Percentiles rank a stretch among this genome's conserved stretches.
Evolutionary conservation across 1,284 basidiomycete genomes (phyloP).

Genomic region (Apiotrichum veenhuisii): DNA sequence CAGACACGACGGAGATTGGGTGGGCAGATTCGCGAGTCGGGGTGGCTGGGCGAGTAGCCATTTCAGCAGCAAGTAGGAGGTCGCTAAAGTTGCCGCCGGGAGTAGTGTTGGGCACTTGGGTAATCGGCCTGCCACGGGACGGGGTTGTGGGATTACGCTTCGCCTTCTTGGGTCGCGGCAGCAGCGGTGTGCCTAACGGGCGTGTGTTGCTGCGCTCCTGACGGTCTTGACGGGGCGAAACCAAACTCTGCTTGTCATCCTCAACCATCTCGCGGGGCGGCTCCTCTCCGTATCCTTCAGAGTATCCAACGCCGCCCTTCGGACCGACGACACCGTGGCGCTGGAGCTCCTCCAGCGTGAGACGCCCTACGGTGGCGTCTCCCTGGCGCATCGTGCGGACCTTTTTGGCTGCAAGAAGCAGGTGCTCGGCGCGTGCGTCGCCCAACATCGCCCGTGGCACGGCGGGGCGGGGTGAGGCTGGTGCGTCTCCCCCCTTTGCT

Average conservation of each 20-base stretch:
- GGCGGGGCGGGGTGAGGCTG: not conserved
- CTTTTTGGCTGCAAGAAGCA: conserved; percentile 44
- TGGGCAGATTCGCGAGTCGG: conserved; percentile 24
- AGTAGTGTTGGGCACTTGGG: conserved; percentile 33
- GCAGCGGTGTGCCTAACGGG: conserved; percentile 23
- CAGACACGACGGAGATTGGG: conserved; percentile 29
- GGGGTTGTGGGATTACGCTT: conserved; percentile 36
- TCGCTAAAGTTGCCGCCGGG: conserved; percentile 47
- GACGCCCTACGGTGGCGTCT: conserved; percentile 29
- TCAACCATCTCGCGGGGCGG: conserved; percentile 9
- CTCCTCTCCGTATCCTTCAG: conserved; percentile 41
- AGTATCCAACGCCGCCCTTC: conserved; percentile 42
- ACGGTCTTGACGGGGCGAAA: not conserved
- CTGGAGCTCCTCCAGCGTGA: conserved; percentile 41
- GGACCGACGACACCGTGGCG: conserved; percentile 41
- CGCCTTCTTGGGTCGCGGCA: conserved; percentile 31
- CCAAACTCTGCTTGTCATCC: conserved; percentile 12
- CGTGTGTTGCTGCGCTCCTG: not conserved
- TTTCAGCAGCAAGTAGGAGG: conserved; percentile 42
- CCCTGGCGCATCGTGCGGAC: conserved; percentile 36
- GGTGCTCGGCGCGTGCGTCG: conserved; percentile 47
- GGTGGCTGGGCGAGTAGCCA: conserved; percentile 39
- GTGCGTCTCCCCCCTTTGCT: no score
- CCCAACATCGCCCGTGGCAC: conserved; percentile 33
- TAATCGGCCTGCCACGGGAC: conserved; percentile 14